phyloP scores from a whole-genome alignment of 192 early-diverging fungal species.

The Coemansia sp. region DNA sequence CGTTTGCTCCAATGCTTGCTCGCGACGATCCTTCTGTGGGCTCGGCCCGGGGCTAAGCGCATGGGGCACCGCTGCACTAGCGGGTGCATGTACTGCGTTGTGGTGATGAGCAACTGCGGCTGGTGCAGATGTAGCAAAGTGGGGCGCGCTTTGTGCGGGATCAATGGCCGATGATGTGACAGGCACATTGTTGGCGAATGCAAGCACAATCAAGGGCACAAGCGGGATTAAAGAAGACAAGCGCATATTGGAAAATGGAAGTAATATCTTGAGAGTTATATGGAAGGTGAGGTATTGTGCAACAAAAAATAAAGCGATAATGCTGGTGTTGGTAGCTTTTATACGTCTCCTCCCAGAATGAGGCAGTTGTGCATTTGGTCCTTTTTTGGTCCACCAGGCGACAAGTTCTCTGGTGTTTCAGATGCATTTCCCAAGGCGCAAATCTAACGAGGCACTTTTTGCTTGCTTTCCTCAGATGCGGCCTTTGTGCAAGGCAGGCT shows the following conservation, averaged over 20 bases:
- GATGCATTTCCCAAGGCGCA: not conserved
- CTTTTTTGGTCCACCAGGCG: not conserved
- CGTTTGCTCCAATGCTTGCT: not conserved
- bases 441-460: not conserved
- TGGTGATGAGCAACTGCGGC: not conserved
- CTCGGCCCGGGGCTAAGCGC: not conserved
- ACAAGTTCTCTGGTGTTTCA: constrained; percentile 1
- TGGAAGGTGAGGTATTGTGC: too few species aligned
- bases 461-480: not conserved
- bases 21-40: not conserved
- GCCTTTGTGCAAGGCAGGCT: not conserved
- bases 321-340: not conserved
- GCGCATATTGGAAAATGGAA: not conserved
- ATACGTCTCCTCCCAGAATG: too few species aligned
- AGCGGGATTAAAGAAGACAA: not conserved
- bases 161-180: not conserved
- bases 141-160: not conserved
- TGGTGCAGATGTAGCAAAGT: not conserved
- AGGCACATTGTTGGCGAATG: not conserved
- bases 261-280: too few species aligned
- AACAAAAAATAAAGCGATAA: too few species aligned
- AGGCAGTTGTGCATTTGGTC: not conserved
- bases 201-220: not conserved
- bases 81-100: not conserved
- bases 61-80: not conserved